phyloP scores from a whole-genome alignment of 345 rosid species.

The Citrus sp. region DNA sequence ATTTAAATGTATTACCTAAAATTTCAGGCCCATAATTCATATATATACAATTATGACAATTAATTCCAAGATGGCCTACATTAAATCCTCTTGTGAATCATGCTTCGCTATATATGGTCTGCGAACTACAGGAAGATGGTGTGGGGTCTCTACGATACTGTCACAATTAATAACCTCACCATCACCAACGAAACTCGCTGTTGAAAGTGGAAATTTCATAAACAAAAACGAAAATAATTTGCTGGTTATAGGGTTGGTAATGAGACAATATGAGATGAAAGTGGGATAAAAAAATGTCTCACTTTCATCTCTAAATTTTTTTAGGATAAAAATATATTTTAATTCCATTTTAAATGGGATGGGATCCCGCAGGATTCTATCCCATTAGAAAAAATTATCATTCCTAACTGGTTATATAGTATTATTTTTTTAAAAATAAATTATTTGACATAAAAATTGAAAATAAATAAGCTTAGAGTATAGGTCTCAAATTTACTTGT shows the following conservation, averaged over 20 bases:
- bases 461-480: too few species aligned
- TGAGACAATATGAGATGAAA: too few species aligned
- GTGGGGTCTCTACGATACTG: background rate
- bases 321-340: rapidly evolving
- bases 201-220: too few species aligned
- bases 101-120: background rate
- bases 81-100: background rate
- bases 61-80: background rate
- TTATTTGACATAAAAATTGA: too few species aligned
- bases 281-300: too few species aligned
- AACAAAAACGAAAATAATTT: background rate
- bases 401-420: rapidly evolving
- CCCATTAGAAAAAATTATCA: rapidly evolving
- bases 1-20: background rate
- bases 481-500: too few species aligned
- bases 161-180: constrained; percentile 12
- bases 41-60: background rate
- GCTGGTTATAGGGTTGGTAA: background rate
- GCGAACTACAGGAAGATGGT: too few species aligned
- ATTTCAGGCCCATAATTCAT: background rate
- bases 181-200: background rate
- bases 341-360: too few species aligned
- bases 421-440: too few species aligned
- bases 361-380: rapidly evolving
- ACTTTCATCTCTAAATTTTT: rapidly evolving